Conservation (phyloP, 371 early-diverging fungal genomes). For the Lichtheimia ramosa region DNA sequence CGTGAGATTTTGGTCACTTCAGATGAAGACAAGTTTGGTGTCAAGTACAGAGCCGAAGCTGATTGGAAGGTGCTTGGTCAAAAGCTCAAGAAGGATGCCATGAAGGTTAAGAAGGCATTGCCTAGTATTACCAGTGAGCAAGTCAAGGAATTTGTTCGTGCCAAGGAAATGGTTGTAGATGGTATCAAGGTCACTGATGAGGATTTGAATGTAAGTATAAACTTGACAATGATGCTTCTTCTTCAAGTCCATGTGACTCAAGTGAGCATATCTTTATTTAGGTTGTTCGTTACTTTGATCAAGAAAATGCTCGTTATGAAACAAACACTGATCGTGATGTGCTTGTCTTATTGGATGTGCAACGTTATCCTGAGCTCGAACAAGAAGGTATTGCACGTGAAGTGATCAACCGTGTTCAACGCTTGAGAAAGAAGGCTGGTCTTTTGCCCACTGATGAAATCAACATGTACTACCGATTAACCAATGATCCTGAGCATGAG, state of each 20-base stretch:
- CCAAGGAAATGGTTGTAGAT: constrained; percentile 70
- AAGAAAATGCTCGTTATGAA: constrained; percentile 62
- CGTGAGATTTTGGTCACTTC: constrained; percentile 83
- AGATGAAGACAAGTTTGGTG: constrained; percentile 90
- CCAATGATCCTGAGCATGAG: constrained; percentile 65
- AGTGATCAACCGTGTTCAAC: constrained; percentile 97
- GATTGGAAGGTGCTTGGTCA: constrained; percentile 90
- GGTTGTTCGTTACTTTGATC: constrained; percentile 80
- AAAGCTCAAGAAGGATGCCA: constrained; percentile 87
- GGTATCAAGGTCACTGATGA: constrained; percentile 82
- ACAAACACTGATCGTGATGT: constrained; percentile 84
- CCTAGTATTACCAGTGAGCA: constrained; percentile 74
- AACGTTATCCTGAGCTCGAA: constrained; percentile 79
- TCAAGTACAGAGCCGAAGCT: constrained; percentile 89
- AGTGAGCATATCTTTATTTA: neutral
- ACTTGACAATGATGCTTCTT: neutral
- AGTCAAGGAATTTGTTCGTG: constrained; percentile 79
- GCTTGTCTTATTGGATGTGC: constrained; percentile 88
- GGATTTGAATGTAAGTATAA: constrained; percentile 66
- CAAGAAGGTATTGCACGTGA: constrained; percentile 97
- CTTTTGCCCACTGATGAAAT: constrained; percentile 89
- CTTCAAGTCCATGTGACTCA: neutral
- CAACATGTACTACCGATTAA: constrained; percentile 76
- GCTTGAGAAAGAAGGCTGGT: constrained; percentile 91
- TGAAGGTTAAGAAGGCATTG: constrained; percentile 89